Percentiles rank a stretch among this genome's conserved stretches.
Evolutionary conservation across 2,329 filamentous ascomycete genomes (phyloP).

Genomic region (Colletotrichum musae): DNA sequence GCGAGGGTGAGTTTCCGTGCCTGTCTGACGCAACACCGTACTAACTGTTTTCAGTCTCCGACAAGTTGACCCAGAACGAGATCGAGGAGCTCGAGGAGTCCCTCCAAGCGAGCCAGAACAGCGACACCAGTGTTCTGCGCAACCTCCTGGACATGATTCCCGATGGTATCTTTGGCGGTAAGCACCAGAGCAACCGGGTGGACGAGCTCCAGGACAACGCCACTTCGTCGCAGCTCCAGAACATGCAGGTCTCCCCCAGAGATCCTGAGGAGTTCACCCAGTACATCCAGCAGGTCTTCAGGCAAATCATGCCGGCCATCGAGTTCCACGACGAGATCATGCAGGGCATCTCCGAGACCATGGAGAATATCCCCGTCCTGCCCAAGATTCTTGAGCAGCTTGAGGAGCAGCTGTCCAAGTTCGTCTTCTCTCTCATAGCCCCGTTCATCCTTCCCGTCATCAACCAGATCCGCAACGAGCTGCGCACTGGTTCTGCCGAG

Average conservation of each 20-base stretch:
- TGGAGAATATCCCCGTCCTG: conserved; percentile 88
- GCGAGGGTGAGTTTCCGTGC: conserved; percentile 63
- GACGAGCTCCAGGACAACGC: conserved; percentile 86
- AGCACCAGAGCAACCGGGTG: conserved; percentile 81
- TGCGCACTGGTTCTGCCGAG: conserved; percentile 87
- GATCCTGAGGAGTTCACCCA: conserved; percentile 87
- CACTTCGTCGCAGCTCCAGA: conserved; percentile 80
- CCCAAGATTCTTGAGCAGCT: conserved; percentile 89
- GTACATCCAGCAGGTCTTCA: conserved; percentile 81
- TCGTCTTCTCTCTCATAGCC: conserved; percentile 92
- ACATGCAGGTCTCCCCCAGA: conserved; percentile 80
- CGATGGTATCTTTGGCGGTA: conserved; percentile 81
- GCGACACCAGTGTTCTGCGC: conserved; percentile 81
- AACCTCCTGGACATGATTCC: conserved; percentile 87
- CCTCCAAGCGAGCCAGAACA: conserved; percentile 74
- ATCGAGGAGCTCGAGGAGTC: conserved; percentile 90
- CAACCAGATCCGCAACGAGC: conserved; percentile 87
- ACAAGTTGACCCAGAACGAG: conserved; percentile 93
- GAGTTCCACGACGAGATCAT: conserved; percentile 93
- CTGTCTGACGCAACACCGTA: not conserved
- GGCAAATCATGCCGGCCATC: conserved; percentile 89
- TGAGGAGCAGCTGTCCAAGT: conserved; percentile 88
- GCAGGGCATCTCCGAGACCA: conserved; percentile 81
- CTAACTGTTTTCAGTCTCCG: conserved; percentile 71
- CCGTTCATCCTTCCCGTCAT: conserved; percentile 91